Evolutionary conservation across 768 basidiomycete genomes (phyloP), one percentile per base, ranked within the genome.

Genomic region (Rhodotorula diobovata): DNA sequence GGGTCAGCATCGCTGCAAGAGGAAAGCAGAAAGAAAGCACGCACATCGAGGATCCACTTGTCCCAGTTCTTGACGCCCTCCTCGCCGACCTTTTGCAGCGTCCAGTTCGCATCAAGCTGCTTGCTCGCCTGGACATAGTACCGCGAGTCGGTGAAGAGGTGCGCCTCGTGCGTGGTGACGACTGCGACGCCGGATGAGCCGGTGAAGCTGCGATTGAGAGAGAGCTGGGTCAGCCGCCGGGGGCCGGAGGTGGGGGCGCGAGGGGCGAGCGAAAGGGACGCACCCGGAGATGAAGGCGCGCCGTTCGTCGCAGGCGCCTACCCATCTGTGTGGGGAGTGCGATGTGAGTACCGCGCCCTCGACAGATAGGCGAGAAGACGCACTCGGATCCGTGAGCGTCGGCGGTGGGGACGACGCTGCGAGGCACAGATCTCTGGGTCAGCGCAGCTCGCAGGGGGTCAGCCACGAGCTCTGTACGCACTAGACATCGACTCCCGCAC

Each of bases 51-150:
- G 7, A 94, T 79, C 87, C 87, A 94, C 45, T 90, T 89, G 45
- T 88, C 84, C 90, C 90, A 93, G 76, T 88, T 87, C 75, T 85
- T 86, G 5, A 87, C 86, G 6, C 82, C 85, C 61, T 8, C 81
- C 78, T 21, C 86, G 10, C 91, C 79, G 20, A 86, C 86, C 56
- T 82, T 82, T 43, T 91, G 82, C 32, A 91, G 63, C 25, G 82
- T 82, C 92, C 92, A 95, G 77, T 90, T 88, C 5, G 34, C n/a
- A 53, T 73, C 75, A 37, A 79, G 60, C 62, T 79, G 51, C 21
- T 75, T 67, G 1, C 21, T 35, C 2, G 74, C 77, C 55, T 77
- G 77, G 34, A 67, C 55, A 48, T 61, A 69, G 66, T 79, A 79
- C 14, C 78, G 70, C 20, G 68, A 73, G 59, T 79, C 78, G 25